Evolutionary conservation across 768 basidiomycete species (phyloP).

Genomic region (Leccinum boreale): DNA sequence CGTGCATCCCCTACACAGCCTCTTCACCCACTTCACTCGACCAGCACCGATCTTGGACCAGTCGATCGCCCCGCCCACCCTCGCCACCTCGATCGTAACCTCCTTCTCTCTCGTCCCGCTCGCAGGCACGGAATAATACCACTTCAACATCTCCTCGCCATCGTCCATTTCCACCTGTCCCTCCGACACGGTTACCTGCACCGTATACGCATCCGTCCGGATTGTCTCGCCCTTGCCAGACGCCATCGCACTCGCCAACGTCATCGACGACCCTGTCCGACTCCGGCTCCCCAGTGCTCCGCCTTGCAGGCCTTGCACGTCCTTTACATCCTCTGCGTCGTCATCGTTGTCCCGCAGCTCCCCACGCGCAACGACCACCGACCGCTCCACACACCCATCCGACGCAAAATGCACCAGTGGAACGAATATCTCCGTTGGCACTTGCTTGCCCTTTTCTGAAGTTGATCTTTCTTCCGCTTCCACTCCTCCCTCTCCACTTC

Average conservation of each 20-base stretch:
- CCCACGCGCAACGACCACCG: conserved; percentile 1
- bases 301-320: background rate
- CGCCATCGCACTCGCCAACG: conserved; percentile 3
- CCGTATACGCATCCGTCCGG: conserved; percentile 31
- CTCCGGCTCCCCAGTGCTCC: background rate
- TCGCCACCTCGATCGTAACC: conserved; percentile 40
- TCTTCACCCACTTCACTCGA: conserved; percentile 6
- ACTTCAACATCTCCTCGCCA: conserved; percentile 48
- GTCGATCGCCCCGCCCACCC: conserved; percentile 41
- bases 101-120: conserved; percentile 23
- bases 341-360: background rate
- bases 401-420: conserved; percentile 88
- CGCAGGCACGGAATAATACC: conserved; percentile 42
- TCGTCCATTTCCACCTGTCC: conserved; percentile 49
- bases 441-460: conserved; percentile 17
- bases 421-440: conserved; percentile 85
- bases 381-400: conserved; percentile 28
- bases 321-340: background rate
- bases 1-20: conserved; percentile 13
- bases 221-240: conserved; percentile 8
- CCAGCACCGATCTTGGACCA: conserved; percentile 4
- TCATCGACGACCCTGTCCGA: conserved; percentile 15
- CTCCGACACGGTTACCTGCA: conserved; percentile 42
- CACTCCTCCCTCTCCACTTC: background rate
- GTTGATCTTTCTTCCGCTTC: background rate